These are phyloP conservation scores for Beauveria brongniartii DNA, from an alignment of 2,329 filamentous ascomycete genomes.

Conservation along the genomic window DNA sequence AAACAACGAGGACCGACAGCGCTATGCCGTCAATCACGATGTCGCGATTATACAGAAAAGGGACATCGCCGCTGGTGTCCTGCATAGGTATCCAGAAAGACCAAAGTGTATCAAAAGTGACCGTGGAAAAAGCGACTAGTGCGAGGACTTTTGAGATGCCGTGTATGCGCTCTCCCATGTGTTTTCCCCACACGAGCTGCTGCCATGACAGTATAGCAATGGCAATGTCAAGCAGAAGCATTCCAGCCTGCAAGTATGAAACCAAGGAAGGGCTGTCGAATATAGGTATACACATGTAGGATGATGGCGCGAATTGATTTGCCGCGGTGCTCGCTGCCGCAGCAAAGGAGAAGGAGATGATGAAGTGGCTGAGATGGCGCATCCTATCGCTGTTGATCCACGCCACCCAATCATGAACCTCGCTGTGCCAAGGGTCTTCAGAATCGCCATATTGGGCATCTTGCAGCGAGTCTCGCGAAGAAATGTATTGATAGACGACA, in stretches of 20 bases:
- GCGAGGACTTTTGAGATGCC: conserved; percentile 36
- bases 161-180: conserved; percentile 37
- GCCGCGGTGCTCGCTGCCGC: conserved; percentile 35
- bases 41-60: conserved; percentile 39
- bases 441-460: conserved; percentile 24
- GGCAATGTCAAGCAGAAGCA: conserved; percentile 2
- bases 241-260: conserved; percentile 29
- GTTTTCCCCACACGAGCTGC: conserved; percentile 42
- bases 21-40: conserved; percentile 39
- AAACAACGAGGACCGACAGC: conserved; percentile 36
- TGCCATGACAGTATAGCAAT: conserved; percentile 40
- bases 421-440: conserved; percentile 40
- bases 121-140: conserved; percentile 29
- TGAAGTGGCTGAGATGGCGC: conserved; percentile 24
- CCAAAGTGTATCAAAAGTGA: conserved; percentile 28
- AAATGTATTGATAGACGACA: conserved; percentile 37
- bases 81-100: conserved; percentile 17
- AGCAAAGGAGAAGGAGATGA: conserved; percentile 31
- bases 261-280: conserved; percentile 31
- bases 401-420: conserved; percentile 37
- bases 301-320: conserved; percentile 34
- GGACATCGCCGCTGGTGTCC: neutral
- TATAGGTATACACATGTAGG: conserved; percentile 41
- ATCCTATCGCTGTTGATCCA: conserved; percentile 38
- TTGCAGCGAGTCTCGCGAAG: conserved; percentile 35